Evolutionary conservation across 495 filamentous ascomycete species (phyloP).

Genomic region (Pseudoneurospora amorphoporcata): DNA sequence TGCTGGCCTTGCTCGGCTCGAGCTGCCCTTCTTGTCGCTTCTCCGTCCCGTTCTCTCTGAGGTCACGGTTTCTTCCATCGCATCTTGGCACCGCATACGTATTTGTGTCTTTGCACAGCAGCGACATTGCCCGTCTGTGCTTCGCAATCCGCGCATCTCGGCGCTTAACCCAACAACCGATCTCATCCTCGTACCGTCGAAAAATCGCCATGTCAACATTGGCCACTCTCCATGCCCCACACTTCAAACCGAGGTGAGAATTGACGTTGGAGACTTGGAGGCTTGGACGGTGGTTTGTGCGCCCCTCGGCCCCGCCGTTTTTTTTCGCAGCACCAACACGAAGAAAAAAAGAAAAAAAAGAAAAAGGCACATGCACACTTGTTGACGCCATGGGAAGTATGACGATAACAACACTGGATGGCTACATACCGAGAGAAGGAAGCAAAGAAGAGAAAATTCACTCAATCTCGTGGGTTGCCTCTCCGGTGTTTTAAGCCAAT

Average conservation of each 20-base stretch:
- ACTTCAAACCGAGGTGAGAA: neutral
- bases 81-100: neutral
- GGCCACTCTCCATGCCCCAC: neutral
- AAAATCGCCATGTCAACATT: neutral
- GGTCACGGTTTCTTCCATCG: neutral
- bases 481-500: neutral
- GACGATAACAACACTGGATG: neutral
- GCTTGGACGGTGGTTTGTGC: neutral
- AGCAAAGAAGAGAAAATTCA: neutral
- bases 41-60: neutral
- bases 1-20: neutral
- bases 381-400: neutral
- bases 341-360: neutral
- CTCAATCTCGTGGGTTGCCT: neutral
- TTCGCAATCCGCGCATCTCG: neutral
- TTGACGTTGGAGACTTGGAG: neutral
- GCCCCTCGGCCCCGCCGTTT: neutral
- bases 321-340: neutral
- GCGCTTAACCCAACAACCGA: neutral
- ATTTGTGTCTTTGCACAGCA: neutral
- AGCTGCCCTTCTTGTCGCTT: neutral
- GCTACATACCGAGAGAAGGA: neutral
- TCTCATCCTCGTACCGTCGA: neutral
- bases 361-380: neutral
- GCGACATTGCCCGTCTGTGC: neutral